These are phyloP conservation scores for Luffa aegyptiaca DNA, from an alignment of 306 rosid genomes.

Conservation along the genomic window DNA sequence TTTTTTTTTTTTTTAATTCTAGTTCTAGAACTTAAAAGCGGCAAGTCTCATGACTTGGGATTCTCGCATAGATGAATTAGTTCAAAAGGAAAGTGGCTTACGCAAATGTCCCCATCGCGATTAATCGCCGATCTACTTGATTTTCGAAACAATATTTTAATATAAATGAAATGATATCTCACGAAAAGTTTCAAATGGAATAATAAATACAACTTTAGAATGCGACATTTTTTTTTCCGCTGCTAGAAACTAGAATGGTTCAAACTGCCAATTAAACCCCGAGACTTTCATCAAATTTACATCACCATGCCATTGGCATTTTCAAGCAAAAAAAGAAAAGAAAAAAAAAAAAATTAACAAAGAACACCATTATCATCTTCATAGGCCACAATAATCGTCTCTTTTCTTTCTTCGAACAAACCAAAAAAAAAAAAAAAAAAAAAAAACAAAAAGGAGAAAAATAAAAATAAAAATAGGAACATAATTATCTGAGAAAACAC, in stretches of 20 bases:
- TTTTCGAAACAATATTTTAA: neutral
- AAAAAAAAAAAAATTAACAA: neutral
- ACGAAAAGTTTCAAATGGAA: neutral
- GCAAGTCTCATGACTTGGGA: neutral
- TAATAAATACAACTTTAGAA: neutral
- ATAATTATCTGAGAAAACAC: conserved; percentile 29
- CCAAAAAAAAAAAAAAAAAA: neutral
- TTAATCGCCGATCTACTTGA: neutral
- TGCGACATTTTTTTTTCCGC: neutral
- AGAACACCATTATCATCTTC: neutral
- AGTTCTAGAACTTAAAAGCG: neutral
- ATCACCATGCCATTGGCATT: neutral
- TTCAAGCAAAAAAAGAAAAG: neutral
- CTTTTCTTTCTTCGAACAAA: conserved; percentile 12
- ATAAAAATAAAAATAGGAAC: conserved; percentile 15
- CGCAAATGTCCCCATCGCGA: neutral
- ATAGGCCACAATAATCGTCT: neutral
- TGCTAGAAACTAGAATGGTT: neutral
- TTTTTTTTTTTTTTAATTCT: too few species aligned
- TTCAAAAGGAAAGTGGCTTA: neutral
- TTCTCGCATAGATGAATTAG: neutral
- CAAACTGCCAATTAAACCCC: neutral
- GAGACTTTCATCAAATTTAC: neutral
- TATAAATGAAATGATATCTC: neutral
- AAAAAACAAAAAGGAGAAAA: neutral